Conservation (phyloP, 2,329 filamentous ascomycete genomes). For the Botryotinia narcissicola region DNA sequence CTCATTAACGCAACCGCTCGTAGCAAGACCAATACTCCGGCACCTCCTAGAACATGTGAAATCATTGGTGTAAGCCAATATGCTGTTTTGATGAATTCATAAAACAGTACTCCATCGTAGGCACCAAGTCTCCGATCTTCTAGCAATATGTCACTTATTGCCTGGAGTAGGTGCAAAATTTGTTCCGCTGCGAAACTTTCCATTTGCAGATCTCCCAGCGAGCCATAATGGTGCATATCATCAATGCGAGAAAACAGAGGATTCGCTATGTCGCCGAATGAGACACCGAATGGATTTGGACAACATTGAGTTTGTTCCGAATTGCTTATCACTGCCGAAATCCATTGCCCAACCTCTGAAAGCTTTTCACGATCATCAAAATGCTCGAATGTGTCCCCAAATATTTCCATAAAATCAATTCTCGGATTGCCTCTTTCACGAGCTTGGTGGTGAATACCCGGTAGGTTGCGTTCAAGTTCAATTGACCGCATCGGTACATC, state of each 20-base stretch:
- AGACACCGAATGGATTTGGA: background rate
- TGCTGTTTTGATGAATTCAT: slow-evolving; percentile 16
- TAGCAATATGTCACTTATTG: slow-evolving; percentile 11
- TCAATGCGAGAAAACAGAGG: slow-evolving; percentile 7
- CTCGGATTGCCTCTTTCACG: slow-evolving; percentile 11
- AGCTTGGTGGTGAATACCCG: slow-evolving; percentile 16
- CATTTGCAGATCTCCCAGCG: background rate
- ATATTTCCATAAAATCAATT: slow-evolving; percentile 9
- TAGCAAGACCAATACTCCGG: slow-evolving; percentile 17
- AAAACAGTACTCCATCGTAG: background rate
- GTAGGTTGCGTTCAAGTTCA: slow-evolving; percentile 4
- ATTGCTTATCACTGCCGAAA: slow-evolving; percentile 2
- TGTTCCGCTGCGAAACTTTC: slow-evolving; percentile 6
- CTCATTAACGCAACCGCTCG: slow-evolving; percentile 16
- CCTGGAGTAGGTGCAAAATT: slow-evolving; percentile 17
- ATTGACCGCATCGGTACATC: slow-evolving; percentile 8
- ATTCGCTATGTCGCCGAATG: background rate
- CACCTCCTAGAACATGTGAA: slow-evolving; percentile 2
- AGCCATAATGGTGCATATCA: background rate
- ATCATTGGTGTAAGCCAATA: slow-evolving; percentile 3
- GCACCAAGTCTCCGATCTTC: slow-evolving; percentile 9
- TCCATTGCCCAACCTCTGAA: slow-evolving; percentile 12
- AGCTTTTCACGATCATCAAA: slow-evolving; percentile 9
- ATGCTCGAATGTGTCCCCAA: slow-evolving; percentile 13
- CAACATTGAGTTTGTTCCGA: slow-evolving; percentile 2